Base-by-base conservation (phyloP, 73 alveolate genomes). In the Paramecium sexaurelia region DNA sequence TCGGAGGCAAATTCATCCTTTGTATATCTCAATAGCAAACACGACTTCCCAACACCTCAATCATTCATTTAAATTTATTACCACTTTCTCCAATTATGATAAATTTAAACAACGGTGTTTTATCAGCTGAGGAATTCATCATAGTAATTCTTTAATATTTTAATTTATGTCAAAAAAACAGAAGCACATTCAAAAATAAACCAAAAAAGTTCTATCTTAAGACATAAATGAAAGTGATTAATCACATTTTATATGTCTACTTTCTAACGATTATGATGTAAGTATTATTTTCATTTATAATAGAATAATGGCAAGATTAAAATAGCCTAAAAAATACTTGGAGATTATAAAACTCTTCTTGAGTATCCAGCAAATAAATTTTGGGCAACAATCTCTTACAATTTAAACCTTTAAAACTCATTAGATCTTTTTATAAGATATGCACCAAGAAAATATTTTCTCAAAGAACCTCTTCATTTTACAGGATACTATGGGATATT, bases 41-140 rank as follows among this genome's bases (percentile, higher is more conserved):
- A 95, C 5, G 96, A 91, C 55, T 95, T 95, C 37, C 98, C 98
- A 1, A 95, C 98, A 24, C 98, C 98, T 83, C 55, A 20, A 71
- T 75, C 17, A 13, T 19, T 20, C 19, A 7, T 13, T 32, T 47
- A 22, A 86, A n/a, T n/a, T n/a, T 20, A 27, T 36, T 86, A 86
- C 93, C 93, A 26, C 83, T 37, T 19, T 93, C 96, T 17, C 96
- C 94, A 29, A 93, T 91, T 17, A 93, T 91, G 41, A 93, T 93
- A 55, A 93, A 85, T 66, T 89, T 91, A 75, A 93, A 91, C 68
- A 78, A 43, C 0, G 90, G 90, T 20, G 73, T 41, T 40, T 78
- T 78, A 78, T 78, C 90, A 22, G 29, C 33, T 26, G 86, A 71
- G 36, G 57, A 35, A 35, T 32, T 71, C 55, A 35, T 71, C 86